phyloP scores from a whole-genome alignment of 2,329 filamentous ascomycete species.

The Chrysoporthe austroafricana region DNA sequence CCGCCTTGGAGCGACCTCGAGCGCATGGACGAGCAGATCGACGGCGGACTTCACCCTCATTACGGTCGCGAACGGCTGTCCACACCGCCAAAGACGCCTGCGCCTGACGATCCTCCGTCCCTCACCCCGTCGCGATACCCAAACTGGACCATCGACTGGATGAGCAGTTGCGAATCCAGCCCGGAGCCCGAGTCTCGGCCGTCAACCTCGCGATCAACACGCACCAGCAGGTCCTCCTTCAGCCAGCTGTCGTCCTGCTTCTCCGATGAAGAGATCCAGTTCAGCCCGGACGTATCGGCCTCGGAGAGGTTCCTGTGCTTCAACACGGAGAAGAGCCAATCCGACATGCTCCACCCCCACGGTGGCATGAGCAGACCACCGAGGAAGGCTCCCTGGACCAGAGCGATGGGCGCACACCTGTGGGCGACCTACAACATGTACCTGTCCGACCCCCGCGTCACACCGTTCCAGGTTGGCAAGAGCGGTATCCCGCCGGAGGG shows the following conservation, averaged over 20 bases:
- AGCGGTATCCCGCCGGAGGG: conserved; percentile 67
- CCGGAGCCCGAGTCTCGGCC: conserved; percentile 63
- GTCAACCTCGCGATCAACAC: conserved; percentile 62
- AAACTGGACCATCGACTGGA: conserved; percentile 62
- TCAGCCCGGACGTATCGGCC: conserved; percentile 53
- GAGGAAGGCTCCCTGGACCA: conserved; percentile 65
- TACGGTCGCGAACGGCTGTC: conserved; percentile 46
- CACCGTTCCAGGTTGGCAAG: conserved; percentile 66
- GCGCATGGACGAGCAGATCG: conserved; percentile 34
- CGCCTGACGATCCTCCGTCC: conserved; percentile 49
- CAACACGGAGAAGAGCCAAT: conserved; percentile 15
- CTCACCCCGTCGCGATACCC: conserved; percentile 55
- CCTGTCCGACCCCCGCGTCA: conserved; percentile 68
- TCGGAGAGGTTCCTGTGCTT: conserved; percentile 36
- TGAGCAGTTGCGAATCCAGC: conserved; percentile 62
- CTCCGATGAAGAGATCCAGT: conserved; percentile 60
- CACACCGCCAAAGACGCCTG: conserved; percentile 64
- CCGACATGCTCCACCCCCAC: conserved; percentile 15
- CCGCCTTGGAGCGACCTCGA: conserved; percentile 47
- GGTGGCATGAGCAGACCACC: conserved; percentile 33
- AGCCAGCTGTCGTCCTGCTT: conserved; percentile 56
- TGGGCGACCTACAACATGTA: conserved; percentile 70
- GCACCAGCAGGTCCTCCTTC: conserved; percentile 60
- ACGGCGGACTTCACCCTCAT: conserved; percentile 34
- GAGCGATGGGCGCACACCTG: conserved; percentile 66